Conservation (phyloP, 805 yeast species). For the Diddensiella caesifluorescens region DNA sequence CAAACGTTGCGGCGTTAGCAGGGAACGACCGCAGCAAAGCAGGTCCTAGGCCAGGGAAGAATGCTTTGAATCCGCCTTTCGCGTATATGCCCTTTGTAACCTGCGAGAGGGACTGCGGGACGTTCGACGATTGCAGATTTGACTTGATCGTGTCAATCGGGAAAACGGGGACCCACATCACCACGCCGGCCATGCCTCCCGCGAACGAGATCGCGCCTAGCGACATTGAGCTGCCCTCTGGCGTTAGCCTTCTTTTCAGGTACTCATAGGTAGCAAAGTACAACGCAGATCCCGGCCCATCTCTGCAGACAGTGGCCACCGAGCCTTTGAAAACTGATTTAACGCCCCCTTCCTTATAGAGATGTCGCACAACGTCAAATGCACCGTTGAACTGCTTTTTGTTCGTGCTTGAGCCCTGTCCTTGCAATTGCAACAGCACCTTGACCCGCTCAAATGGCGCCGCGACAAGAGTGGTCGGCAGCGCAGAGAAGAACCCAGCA, state of each 20-base stretch:
- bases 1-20: constrained; percentile 97
- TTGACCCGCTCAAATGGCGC: constrained; percentile 96
- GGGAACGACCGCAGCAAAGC: constrained; percentile 94
- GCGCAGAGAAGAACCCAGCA: constrained; percentile 91
- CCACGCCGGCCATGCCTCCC: constrained; percentile 94
- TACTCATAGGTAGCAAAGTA: constrained; percentile 93
- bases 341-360: constrained; percentile 76
- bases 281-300: constrained; percentile 95
- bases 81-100: constrained; percentile 66
- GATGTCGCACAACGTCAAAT: constrained; percentile 54
- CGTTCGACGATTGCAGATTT: constrained; percentile 62
- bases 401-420: constrained; percentile 37
- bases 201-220: constrained; percentile 75
- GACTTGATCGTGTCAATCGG: constrained; percentile 94
- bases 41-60: constrained; percentile 97
- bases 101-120: constrained; percentile 46
- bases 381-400: constrained; percentile 42
- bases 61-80: constrained; percentile 79
- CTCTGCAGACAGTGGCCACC: constrained; percentile 86
- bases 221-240: constrained; percentile 54
- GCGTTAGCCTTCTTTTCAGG: constrained; percentile 58
- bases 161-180: constrained; percentile 96
- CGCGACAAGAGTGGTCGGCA: constrained; percentile 93
- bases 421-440: constrained; percentile 83
- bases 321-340: constrained; percentile 87